Evolutionary conservation across 2,329 filamentous ascomycete species (phyloP), one percentile per base, ranked within the genome.

Genomic region (Anthostomella pinea): DNA sequence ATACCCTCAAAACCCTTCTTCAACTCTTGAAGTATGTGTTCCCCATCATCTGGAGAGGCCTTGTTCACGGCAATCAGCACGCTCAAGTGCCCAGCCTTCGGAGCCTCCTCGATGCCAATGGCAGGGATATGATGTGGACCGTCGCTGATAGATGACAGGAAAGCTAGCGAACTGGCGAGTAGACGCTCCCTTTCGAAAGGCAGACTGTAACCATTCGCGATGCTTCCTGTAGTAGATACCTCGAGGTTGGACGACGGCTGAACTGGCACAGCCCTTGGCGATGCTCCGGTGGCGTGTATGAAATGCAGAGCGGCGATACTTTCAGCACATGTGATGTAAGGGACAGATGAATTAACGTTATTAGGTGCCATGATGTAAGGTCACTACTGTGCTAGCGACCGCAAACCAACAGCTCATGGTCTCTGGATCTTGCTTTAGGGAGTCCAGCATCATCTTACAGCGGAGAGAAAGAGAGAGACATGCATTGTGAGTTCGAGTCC

Each of bases 11-110:
- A 49, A 8, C 33, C 39, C 11, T 17, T n/a, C 19, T 38, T 35
- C 22, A 45, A 38, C 14, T 35, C 19, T 19, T 28, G 11, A 11
- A 62, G 46, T 3, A 55, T 33, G 10, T 32, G 25, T 16, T 44
- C 31, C 23, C 52, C 52, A 33, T 51, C 40, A 6, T 27, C 20
- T n/a, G 13, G 20, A 1, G 28, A 38, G 2, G 16, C 23, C 35
- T 54, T 59, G 17, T 66, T 64, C 14, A 64, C 41, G 5, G 60
- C 59, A 6, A 64, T 24, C 1, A 64, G 26, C 10, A 60, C 49
- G 6, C 55, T 53, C 11, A 64, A 29, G 10, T 17, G 28, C 9
- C 19, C 16, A 3, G 41, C 23, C 14, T 35, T 17, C 4, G 29
- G 20, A 8, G 36, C 34, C 35, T 65, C 54, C 10, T 55, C 45